A percentile compares a stretch with the other conserved stretches of the same genome.
Evolutionary conservation across 1,139 yeast species (phyloP).

Genomic region (Yamadazyma siamensis): DNA sequence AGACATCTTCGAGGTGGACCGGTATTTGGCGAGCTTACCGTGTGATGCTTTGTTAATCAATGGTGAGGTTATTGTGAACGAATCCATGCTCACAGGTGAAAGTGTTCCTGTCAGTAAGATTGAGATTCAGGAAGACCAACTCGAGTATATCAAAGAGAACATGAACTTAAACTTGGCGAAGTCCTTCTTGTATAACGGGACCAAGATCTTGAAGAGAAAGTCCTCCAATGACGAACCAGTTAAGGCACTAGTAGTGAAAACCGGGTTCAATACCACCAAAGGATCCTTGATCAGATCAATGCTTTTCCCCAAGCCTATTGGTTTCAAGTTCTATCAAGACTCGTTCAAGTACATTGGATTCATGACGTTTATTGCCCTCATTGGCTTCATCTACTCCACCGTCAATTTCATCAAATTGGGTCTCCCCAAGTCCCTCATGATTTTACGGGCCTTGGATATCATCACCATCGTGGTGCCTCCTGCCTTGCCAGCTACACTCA

Average conservation of each 20-base stretch:
- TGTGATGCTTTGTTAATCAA: slow-evolving; percentile 84
- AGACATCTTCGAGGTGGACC: slow-evolving; percentile 90
- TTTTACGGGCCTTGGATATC: slow-evolving; percentile 86
- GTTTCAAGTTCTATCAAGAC: slow-evolving; percentile 89
- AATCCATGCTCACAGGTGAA: slow-evolving; percentile 96
- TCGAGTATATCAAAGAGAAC: slow-evolving; percentile 54
- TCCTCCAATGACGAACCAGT: slow-evolving; percentile 68
- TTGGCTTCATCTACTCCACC: slow-evolving; percentile 84
- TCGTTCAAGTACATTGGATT: slow-evolving; percentile 94
- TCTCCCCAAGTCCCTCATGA: slow-evolving; percentile 62
- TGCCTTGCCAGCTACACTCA: slow-evolving; percentile 93
- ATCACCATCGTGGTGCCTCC: slow-evolving; percentile 98
- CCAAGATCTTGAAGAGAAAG: slow-evolving; percentile 80
- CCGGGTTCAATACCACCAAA: slow-evolving; percentile 93
- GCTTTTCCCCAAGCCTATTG: slow-evolving; percentile 93
- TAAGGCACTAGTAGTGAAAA: slow-evolving; percentile 79
- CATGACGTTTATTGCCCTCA: slow-evolving; percentile 79
- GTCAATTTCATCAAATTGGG: slow-evolving; percentile 78
- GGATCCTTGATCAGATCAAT: slow-evolving; percentile 94
- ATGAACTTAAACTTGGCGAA: slow-evolving; percentile 68
- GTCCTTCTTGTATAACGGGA: slow-evolving; percentile 82
- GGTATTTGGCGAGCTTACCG: slow-evolving; percentile 69
- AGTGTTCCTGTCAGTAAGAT: slow-evolving; percentile 91
- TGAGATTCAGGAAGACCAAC: slow-evolving; percentile 62
- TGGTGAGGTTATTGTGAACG: slow-evolving; percentile 93